A percentile compares a stretch with the other conserved stretches of the same genome.
phyloP scores from a whole-genome alignment of 331 rosid genomes.

The Arachis monticola region DNA sequence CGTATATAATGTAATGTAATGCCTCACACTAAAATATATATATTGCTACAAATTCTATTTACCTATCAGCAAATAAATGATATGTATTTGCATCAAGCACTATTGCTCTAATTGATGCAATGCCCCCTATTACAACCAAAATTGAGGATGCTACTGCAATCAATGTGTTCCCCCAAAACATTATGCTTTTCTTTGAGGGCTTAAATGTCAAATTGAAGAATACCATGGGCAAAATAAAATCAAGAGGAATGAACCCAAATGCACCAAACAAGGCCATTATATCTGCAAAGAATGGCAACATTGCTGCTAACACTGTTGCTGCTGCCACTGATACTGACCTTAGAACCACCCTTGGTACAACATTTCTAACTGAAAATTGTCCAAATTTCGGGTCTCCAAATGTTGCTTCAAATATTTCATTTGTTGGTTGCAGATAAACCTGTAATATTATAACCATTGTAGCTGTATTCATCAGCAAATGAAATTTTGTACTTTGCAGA shows the following conservation, averaged over 20 bases:
- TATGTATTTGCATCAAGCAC: constrained; percentile 69
- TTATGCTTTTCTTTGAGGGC: constrained; percentile 60
- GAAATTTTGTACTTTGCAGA: constrained; percentile 10
- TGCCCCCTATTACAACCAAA: constrained; percentile 63
- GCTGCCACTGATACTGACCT: constrained; percentile 69
- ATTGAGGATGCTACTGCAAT: constrained; percentile 58
- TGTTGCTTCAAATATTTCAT: constrained; percentile 65
- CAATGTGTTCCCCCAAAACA: constrained; percentile 66
- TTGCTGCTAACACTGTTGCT: constrained; percentile 71
- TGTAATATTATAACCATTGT: constrained; percentile 18
- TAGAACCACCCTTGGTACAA: constrained; percentile 65
- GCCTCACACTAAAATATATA: neutral
- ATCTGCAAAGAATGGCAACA: constrained; percentile 93
- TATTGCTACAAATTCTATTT: constrained; percentile 10
- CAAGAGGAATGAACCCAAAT: constrained; percentile 78
- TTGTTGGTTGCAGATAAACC: constrained; percentile 87
- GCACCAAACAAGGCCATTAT: constrained; percentile 83
- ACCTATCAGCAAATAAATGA: constrained; percentile 60
- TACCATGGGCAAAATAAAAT: constrained; percentile 83
- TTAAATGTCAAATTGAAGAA: constrained; percentile 75
- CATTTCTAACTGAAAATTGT: constrained; percentile 64
- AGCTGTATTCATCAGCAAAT: constrained; percentile 21
- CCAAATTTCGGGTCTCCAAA: constrained; percentile 69
- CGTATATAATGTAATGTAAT: constrained; percentile 2
- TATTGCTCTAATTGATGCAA: constrained; percentile 78